Evolutionary conservation across 768 basidiomycete genomes (phyloP).

Genomic region (Candolleomyces eurysporus): DNA sequence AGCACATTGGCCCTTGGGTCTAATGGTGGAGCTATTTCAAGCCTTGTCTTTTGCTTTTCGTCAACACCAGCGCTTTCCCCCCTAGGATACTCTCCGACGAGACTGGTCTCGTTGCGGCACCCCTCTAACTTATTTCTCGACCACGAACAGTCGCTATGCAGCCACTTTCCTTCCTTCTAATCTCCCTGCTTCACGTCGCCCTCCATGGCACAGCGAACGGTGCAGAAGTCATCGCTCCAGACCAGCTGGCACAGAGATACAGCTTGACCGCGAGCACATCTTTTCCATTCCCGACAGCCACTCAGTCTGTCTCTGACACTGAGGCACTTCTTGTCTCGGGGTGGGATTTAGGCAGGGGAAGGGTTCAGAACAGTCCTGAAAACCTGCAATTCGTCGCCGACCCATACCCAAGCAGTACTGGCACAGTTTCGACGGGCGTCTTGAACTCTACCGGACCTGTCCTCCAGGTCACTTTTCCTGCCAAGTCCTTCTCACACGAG

Average conservation of each 20-base stretch:
- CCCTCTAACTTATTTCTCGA: neutral
- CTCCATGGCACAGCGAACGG: constrained; percentile 15
- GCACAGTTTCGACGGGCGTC: constrained; percentile 18
- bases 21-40: neutral
- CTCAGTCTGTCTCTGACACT: constrained; percentile 48
- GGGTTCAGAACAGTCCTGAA: constrained; percentile 53
- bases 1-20: no score
- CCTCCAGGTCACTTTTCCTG: constrained; percentile 63
- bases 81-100: neutral
- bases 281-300: constrained; percentile 64
- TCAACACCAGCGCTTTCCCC: neutral
- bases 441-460: constrained; percentile 36
- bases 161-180: constrained; percentile 7
- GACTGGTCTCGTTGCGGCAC: constrained; percentile 4
- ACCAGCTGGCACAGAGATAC: constrained; percentile 48
- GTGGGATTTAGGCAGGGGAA: constrained; percentile 63
- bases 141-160: neutral
- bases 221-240: constrained; percentile 27
- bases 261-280: constrained; percentile 58
- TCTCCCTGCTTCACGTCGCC: constrained; percentile 12
- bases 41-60: neutral
- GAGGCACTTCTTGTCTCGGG: constrained; percentile 48
- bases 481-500: constrained; percentile 55
- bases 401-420: constrained; percentile 56
- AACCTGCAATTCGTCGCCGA: constrained; percentile 65